Conservation (phyloP, 129 eudicot genomes). For the Chrysanthemum makinoi region DNA sequence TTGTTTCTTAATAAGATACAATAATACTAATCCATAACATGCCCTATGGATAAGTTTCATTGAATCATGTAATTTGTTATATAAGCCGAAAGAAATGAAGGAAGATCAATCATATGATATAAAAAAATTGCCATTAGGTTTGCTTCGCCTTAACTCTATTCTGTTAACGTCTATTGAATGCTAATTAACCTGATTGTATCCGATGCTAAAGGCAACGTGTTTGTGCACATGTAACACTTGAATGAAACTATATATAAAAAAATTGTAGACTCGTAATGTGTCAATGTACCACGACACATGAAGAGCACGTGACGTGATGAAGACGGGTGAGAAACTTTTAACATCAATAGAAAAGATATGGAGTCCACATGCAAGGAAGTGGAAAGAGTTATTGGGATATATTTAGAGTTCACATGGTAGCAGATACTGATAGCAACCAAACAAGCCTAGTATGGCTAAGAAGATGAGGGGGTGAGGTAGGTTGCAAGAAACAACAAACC, state of each 20-base stretch:
- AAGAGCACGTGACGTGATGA: background rate
- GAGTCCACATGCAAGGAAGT: background rate
- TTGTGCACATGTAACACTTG: background rate
- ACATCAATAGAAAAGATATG: background rate
- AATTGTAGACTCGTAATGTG: background rate
- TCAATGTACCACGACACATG: background rate
- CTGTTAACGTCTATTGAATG: background rate
- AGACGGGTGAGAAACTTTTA: background rate
- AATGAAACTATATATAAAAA: background rate
- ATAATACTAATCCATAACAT: background rate
- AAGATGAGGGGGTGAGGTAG: background rate
- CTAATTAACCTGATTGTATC: background rate
- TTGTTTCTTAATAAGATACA: background rate
- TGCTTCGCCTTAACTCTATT: background rate
- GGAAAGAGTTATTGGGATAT: background rate
- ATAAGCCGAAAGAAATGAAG: too few relatives aligned
- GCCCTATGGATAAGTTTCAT: background rate
- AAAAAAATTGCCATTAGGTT: too few relatives aligned
- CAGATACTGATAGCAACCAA: conserved; percentile 8
- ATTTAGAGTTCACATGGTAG: background rate
- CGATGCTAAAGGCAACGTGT: background rate
- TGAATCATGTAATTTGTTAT: background rate
- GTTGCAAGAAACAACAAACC: background rate
- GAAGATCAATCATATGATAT: too few relatives aligned
- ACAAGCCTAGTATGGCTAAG: background rate